Evolutionary conservation across 176 grass and related monocot species (phyloP).

Genomic region (Ananas comosus): DNA sequence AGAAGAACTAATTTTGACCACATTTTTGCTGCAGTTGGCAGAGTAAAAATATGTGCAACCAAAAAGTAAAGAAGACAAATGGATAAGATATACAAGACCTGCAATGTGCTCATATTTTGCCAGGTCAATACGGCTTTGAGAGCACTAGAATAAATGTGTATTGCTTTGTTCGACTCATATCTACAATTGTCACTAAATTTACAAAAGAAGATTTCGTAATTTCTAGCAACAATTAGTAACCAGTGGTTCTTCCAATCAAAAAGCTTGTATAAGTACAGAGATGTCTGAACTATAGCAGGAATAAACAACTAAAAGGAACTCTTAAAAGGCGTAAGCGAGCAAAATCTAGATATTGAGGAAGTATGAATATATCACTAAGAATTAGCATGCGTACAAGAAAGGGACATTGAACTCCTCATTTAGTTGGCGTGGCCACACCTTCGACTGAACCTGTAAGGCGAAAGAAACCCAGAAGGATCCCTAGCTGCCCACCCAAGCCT

Average conservation of each 20-base stretch:
- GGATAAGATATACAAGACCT: slow-evolving; percentile 31
- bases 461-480: slow-evolving; percentile 52
- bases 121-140: slow-evolving; percentile 83
- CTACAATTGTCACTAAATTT: too few relatives aligned
- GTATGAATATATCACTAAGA: too few relatives aligned
- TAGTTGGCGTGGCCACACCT: slow-evolving; percentile 19
- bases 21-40: too few relatives aligned
- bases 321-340: too few relatives aligned
- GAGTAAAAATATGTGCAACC: neutral
- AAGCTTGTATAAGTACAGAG: too few relatives aligned
- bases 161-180: slow-evolving; percentile 65
- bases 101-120: slow-evolving; percentile 90
- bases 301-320: too few relatives aligned
- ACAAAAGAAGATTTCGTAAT: too few relatives aligned
- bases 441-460: slow-evolving; percentile 55
- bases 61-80: neutral
- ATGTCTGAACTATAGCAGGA: too few relatives aligned
- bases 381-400: too few relatives aligned
- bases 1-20: too few relatives aligned
- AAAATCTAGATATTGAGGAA: too few relatives aligned
- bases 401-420: too few relatives aligned
- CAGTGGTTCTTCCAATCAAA: neutral
- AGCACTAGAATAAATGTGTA: slow-evolving; percentile 97
- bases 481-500: slow-evolving; percentile 61
- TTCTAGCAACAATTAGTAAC: neutral